These are phyloP conservation scores for Apiospora malaysiana DNA, from an alignment of 2,329 filamentous ascomycete genomes.

Conservation along the genomic window DNA sequence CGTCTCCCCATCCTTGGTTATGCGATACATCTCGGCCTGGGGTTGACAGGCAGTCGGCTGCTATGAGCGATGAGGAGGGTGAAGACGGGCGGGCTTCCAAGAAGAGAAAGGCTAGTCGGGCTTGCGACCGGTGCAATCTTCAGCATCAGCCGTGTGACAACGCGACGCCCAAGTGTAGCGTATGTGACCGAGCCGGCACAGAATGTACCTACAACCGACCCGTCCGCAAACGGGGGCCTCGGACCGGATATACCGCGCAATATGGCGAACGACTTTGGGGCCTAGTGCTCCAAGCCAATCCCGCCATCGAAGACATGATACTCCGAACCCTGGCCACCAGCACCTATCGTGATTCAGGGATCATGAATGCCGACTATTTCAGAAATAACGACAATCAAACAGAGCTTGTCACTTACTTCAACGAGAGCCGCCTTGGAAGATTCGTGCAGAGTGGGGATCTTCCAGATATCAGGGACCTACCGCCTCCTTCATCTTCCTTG, in stretches of 20 bases:
- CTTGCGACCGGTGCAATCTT: slow-evolving; percentile 22
- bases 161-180: slow-evolving; percentile 51
- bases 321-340: slow-evolving; percentile 37
- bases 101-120: slow-evolving; percentile 22
- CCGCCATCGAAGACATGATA: slow-evolving; percentile 40
- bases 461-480: slow-evolving; percentile 30
- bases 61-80: slow-evolving; percentile 41
- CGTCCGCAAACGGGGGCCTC: slow-evolving; percentile 41
- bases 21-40: slow-evolving; percentile 17
- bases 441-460: slow-evolving; percentile 39
- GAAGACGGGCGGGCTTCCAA: slow-evolving; percentile 33
- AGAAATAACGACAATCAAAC: slow-evolving; percentile 42
- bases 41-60: slow-evolving; percentile 19
- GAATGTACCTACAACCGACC: slow-evolving; percentile 43
- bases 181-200: slow-evolving; percentile 46
- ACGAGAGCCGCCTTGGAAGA: slow-evolving; percentile 40
- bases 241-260: slow-evolving; percentile 43
- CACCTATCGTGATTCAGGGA: slow-evolving; percentile 37
- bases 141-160: slow-evolving; percentile 48
- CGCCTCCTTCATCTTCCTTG: slow-evolving; percentile 9
- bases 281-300: slow-evolving; percentile 39
- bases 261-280: slow-evolving; percentile 42
- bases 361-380: slow-evolving; percentile 40
- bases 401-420: slow-evolving; percentile 40
- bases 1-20: slow-evolving; percentile 16